phyloP scores from a whole-genome alignment of 1,139 yeast genomes.

The Hemisphaericaspora xylanilytica region DNA sequence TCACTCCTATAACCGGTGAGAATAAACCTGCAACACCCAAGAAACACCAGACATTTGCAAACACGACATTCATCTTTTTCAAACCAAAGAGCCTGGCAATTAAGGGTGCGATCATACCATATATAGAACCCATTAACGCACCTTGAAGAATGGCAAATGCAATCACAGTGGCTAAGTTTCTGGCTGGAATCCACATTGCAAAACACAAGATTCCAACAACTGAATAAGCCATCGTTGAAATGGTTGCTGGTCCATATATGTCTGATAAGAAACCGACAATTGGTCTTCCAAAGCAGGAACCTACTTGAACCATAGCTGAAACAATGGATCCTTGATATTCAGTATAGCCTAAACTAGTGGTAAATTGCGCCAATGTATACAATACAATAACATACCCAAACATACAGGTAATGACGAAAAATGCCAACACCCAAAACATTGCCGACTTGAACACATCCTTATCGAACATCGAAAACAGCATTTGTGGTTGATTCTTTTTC shows the following conservation, averaged over 20 bases:
- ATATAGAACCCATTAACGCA: constrained; percentile 28
- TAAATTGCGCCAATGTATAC: constrained; percentile 45
- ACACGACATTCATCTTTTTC: constrained; percentile 45
- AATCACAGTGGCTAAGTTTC: constrained; percentile 30
- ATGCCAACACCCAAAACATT: constrained; percentile 29
- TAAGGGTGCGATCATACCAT: constrained; percentile 28
- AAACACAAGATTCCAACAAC: constrained; percentile 26
- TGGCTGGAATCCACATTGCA: constrained; percentile 39
- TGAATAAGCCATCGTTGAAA: constrained; percentile 25
- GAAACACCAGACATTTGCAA: constrained; percentile 48
- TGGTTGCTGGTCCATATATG: constrained; percentile 36
- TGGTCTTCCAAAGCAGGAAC: constrained; percentile 43
- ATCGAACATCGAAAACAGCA: constrained; percentile 38
- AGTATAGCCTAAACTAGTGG: constrained; percentile 44
- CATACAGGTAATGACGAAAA: constrained; percentile 39
- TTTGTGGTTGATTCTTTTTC: constrained; percentile 20
- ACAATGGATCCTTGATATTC: constrained; percentile 41
- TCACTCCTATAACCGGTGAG: constrained; percentile 54
- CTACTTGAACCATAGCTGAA: constrained; percentile 46
- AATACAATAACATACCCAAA: constrained; percentile 47
- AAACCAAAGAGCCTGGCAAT: constrained; percentile 46
- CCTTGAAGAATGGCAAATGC: constrained; percentile 28
- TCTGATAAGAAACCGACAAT: constrained; percentile 39
- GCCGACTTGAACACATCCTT: constrained; percentile 22
- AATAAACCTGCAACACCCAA: constrained; percentile 46